Conservation (phyloP, 2,329 filamentous ascomycete species). For the Penicillium glabrum region DNA sequence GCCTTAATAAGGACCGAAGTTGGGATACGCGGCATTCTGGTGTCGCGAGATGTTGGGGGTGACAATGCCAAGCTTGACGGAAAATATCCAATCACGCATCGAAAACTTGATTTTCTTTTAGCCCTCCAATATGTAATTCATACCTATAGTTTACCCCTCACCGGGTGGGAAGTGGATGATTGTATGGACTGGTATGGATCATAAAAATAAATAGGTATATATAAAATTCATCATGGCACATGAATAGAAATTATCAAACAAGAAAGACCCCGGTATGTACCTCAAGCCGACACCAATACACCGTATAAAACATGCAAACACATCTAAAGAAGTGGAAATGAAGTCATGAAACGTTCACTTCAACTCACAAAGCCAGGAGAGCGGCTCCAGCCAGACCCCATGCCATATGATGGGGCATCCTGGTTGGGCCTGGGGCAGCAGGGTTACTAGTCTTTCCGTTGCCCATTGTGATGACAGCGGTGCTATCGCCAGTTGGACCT, state of each 20-base stretch:
- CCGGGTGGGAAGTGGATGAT: background rate
- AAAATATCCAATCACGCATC: background rate
- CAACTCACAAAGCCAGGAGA: constrained; percentile 18
- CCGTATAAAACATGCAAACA: constrained; percentile 10
- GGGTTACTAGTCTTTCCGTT: constrained; percentile 17
- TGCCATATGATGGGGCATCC: constrained; percentile 16
- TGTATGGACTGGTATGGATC: background rate
- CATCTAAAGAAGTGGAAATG: background rate
- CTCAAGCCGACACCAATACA: constrained; percentile 9
- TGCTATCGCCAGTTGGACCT: constrained; percentile 19
- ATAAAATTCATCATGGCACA: constrained; percentile 6
- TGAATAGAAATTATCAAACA: background rate
- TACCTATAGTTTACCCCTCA: background rate
- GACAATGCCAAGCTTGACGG: background rate
- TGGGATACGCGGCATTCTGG: constrained; percentile 45
- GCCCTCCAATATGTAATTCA: background rate
- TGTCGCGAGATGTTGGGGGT: background rate
- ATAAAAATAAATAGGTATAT: constrained; percentile 1
- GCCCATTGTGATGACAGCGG: constrained; percentile 12
- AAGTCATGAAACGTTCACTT: background rate
- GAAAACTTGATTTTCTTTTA: no score
- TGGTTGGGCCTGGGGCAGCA: constrained; percentile 12
- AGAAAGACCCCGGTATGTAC: constrained; percentile 6
- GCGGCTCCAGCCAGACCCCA: constrained; percentile 25
- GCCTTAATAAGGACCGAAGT: constrained; percentile 38